Base-by-base conservation (phyloP, 208 protist species). In the Naegleria fowleri region DNA sequence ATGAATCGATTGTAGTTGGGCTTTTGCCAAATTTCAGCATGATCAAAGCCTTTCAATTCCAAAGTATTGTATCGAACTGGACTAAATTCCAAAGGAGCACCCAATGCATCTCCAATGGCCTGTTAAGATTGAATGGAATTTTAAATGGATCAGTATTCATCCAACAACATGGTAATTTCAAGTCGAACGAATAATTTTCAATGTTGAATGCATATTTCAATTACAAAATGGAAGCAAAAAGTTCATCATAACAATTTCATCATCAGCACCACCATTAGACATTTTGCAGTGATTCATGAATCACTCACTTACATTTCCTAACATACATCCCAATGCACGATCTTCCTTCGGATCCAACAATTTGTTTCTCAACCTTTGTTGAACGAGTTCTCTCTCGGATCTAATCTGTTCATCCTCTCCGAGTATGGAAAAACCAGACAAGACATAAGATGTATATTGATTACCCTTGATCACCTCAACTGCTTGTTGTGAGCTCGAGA, bases 21-120 rank as follows among this genome's bases (percentile, higher is more conserved):
- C n/a, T 67, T 40, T 86, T 90, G 33, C 91, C 91, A 92, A 41
- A 92, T 83, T 22, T 88, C 29, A n/a, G 38, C 36, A 39, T 92
- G 40, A 58, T 92, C 88, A 4, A 92, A 75, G n/a, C 88, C 91
- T 75, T 4, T 75, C 36, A 91, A 76, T 40, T 91, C 88, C 16
- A 91, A 89, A n/a, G 13, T 5, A 36, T 16, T 40, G 89, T 92
- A 92, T 41, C 91, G 11, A 38, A 92, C 91, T 38, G 91, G 86
- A 39, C 16, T 36, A 58, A 92, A 92, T 88, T 92, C 90, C 33
- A 92, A 41, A 36, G 90, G 90, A 58, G 90, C 90, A 36, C 90
- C 90, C 9, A 91, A 41, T 16, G 87, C 86, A 79, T 92, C 90
- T 33, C 90, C 90, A 55, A 92, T 92, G 13, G 76, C 76, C 19